Conservation (phyloP, 768 basidiomycete genomes). For the Boletus rex-veris region DNA sequence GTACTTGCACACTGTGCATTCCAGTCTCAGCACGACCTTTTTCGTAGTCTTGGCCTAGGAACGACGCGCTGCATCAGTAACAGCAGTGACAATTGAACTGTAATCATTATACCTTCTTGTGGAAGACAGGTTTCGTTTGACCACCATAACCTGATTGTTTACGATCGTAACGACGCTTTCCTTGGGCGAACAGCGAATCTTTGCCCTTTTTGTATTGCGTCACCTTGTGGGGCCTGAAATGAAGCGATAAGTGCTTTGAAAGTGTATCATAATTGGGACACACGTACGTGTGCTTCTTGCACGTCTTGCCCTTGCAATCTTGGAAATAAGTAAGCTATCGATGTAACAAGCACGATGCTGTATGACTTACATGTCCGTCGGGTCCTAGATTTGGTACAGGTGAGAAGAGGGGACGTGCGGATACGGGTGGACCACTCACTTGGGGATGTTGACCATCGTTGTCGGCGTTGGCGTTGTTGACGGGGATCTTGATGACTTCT, state of each 20-base stretch:
- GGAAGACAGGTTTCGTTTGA: conserved; percentile 99
- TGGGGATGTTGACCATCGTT: conserved; percentile 92
- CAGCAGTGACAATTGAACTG: not conserved
- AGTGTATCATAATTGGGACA: conserved; percentile 4
- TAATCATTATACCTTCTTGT: conserved; percentile 76
- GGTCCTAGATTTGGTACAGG: conserved; percentile 51
- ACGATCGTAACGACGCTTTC: conserved; percentile 99
- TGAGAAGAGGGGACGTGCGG: conserved; percentile 11
- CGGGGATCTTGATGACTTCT: conserved; percentile 11
- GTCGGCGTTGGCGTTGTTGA: conserved; percentile 28
- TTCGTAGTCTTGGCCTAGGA: conserved; percentile 93
- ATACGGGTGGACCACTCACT: conserved; percentile 50
- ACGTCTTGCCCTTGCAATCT: conserved; percentile 96
- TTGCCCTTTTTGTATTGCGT: conserved; percentile 99
- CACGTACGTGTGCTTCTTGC: conserved; percentile 96
- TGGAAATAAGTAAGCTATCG: conserved; percentile 9
- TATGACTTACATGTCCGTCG: conserved; percentile 86
- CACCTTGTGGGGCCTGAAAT: conserved; percentile 91
- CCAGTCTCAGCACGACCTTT: conserved; percentile 97
- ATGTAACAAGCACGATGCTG: not conserved
- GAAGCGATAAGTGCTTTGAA: not conserved
- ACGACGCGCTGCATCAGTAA: not conserved
- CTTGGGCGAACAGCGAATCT: conserved; percentile 95
- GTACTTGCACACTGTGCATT: conserved; percentile 98
- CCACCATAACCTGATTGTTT: conserved; percentile 99